phyloP scores from a whole-genome alignment of 495 filamentous ascomycete species.

The Melanomma pulvis-pyrius region DNA sequence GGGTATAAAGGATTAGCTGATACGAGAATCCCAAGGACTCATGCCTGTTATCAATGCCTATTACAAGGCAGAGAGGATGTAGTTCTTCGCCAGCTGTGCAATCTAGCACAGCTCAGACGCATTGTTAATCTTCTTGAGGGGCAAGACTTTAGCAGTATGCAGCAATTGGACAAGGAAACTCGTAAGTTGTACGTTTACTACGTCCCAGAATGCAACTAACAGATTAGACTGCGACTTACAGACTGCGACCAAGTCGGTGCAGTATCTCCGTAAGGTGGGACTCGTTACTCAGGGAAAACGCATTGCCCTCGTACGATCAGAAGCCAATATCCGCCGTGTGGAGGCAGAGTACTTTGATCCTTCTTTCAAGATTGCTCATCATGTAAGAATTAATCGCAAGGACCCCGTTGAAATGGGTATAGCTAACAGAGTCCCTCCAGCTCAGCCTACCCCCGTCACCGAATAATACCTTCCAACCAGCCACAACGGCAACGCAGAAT shows the following conservation, averaged over 20 bases:
- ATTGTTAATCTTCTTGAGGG: constrained; percentile 36
- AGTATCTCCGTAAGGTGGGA: constrained; percentile 40
- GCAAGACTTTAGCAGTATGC: constrained; percentile 31
- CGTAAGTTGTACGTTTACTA: constrained; percentile 31
- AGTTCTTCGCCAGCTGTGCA: constrained; percentile 44
- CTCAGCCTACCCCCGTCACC: background rate
- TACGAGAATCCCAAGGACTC: constrained; percentile 44
- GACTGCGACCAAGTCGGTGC: constrained; percentile 38
- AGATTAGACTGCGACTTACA: constrained; percentile 45
- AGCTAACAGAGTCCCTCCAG: background rate
- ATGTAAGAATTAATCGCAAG: constrained; percentile 41
- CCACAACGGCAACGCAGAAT: too few species aligned
- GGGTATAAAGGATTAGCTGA: constrained; percentile 46
- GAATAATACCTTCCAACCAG: background rate
- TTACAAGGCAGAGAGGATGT: constrained; percentile 45
- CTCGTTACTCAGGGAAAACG: constrained; percentile 43
- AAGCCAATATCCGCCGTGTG: constrained; percentile 33
- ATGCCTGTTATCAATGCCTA: constrained; percentile 56
- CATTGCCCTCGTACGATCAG: constrained; percentile 34
- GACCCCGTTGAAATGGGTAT: background rate
- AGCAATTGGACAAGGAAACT: constrained; percentile 26
- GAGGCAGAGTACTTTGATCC: constrained; percentile 46
- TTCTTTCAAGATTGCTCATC: constrained; percentile 46
- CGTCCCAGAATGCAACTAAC: constrained; percentile 14
- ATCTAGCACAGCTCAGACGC: constrained; percentile 45